Percentiles rank a stretch among this genome's conserved stretches.
Evolutionary conservation across 352 stramenopile species (phyloP).

Genomic region (Phytophthora podocarpi): DNA sequence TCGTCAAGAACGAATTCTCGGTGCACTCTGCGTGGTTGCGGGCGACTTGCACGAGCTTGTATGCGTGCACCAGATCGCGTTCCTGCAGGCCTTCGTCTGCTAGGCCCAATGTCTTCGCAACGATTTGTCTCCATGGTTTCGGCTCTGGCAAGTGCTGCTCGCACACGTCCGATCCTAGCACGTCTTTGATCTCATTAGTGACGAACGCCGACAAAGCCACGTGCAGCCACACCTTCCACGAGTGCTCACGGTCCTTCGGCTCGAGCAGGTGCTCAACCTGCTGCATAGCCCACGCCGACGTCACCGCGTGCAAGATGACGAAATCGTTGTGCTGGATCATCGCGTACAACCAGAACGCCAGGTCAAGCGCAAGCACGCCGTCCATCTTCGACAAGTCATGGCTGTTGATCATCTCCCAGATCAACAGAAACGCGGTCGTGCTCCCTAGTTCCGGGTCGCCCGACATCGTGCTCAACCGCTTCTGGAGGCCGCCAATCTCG

Average conservation of each 20-base stretch:
- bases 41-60: conserved; percentile 69
- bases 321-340: conserved; percentile 50
- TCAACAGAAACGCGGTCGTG: conserved; percentile 27
- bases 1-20: conserved; percentile 42
- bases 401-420: conserved; percentile 31
- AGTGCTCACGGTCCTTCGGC: conserved; percentile 24
- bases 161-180: conserved; percentile 36
- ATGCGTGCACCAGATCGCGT: conserved; percentile 46
- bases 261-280: conserved; percentile 41
- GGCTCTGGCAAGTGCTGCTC: conserved; percentile 28
- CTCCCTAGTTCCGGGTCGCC: conserved; percentile 32
- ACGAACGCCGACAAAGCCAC: conserved; percentile 42
- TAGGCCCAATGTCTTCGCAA: conserved; percentile 40
- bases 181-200: conserved; percentile 27
- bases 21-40: conserved; percentile 28
- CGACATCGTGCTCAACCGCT: conserved; percentile 36
- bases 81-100: conserved; percentile 40
- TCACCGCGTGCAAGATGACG: conserved; percentile 44
- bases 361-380: conserved; percentile 36
- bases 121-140: conserved; percentile 51
- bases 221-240: conserved; percentile 45
- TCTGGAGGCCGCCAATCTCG: conserved; percentile 29
- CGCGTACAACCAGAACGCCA: conserved; percentile 44
- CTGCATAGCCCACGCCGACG: conserved; percentile 42
- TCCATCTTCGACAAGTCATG: conserved; percentile 43